phyloP scores from a whole-genome alignment of 2,329 filamentous ascomycete genomes.

The Colletotrichum sojae region DNA sequence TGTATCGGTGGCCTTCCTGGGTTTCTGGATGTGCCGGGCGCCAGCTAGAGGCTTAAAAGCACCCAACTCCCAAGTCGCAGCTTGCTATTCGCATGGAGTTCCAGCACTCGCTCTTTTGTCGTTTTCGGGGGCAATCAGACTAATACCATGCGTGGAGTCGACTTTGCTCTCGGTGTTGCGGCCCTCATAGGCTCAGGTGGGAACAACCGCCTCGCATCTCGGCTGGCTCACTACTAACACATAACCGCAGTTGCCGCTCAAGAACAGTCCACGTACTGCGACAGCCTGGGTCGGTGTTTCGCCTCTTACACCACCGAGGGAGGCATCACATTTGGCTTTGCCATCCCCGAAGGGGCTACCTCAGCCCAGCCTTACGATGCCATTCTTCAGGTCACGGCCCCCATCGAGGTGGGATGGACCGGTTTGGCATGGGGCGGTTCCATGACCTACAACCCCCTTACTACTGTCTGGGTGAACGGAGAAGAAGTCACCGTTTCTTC shows the following conservation, averaged over 20 bases:
- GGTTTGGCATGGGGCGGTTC: slow-evolving; percentile 60
- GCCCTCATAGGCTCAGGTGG: slow-evolving; percentile 39
- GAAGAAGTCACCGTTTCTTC: slow-evolving; percentile 53
- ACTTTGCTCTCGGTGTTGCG: slow-evolving; percentile 7
- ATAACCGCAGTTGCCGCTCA: slow-evolving; percentile 19
- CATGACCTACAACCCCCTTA: slow-evolving; percentile 61
- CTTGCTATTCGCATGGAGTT: not conserved
- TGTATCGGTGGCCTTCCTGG: no score
- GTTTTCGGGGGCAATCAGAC: not conserved
- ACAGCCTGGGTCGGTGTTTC: slow-evolving; percentile 44
- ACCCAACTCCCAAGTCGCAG: not conserved
- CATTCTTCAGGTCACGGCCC: slow-evolving; percentile 59
- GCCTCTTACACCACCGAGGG: slow-evolving; percentile 45
- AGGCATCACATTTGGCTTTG: slow-evolving; percentile 51
- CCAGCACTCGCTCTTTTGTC: not conserved
- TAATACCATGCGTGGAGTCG: slow-evolving; percentile 38
- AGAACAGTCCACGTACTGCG: slow-evolving; percentile 41
- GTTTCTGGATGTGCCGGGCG: no score
- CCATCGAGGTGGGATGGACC: slow-evolving; percentile 57
- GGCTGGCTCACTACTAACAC: not conserved
- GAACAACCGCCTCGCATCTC: not conserved
- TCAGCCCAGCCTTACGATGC: slow-evolving; percentile 53
- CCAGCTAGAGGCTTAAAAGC: not conserved
- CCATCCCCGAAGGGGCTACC: slow-evolving; percentile 51
- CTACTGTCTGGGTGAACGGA: slow-evolving; percentile 59